These are phyloP conservation scores for Diaporthe citrichinensis DNA, from an alignment of 2,329 filamentous ascomycete genomes.

Conservation along the genomic window DNA sequence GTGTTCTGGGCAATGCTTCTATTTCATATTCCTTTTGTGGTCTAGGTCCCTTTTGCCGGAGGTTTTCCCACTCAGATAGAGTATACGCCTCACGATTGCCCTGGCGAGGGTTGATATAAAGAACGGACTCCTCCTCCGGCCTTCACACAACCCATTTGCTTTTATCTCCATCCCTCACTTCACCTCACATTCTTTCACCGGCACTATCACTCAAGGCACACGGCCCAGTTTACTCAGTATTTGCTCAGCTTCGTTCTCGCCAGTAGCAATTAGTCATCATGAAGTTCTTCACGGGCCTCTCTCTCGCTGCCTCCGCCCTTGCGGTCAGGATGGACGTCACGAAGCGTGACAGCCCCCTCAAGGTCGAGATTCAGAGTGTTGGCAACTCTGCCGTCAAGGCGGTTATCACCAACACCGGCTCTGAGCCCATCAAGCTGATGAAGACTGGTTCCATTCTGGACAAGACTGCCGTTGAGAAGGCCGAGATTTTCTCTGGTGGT, in stretches of 20 bases:
- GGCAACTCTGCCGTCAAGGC: slow-evolving; percentile 69
- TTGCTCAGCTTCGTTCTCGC: neutral
- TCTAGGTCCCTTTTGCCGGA: neutral
- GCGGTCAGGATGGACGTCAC: slow-evolving; percentile 43
- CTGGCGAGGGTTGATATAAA: neutral
- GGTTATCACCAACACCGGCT: slow-evolving; percentile 66
- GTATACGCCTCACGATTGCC: neutral
- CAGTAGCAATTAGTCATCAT: slow-evolving; percentile 48
- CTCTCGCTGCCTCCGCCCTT: slow-evolving; percentile 52
- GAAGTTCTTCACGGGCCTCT: slow-evolving; percentile 56
- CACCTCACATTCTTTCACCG: slow-evolving; percentile 8
- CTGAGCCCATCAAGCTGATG: slow-evolving; percentile 63
- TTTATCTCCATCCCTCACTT: neutral
- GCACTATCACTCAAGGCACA: neutral
- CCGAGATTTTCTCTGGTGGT: slow-evolving; percentile 63
- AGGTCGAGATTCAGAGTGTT: slow-evolving; percentile 61
- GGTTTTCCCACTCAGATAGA: neutral
- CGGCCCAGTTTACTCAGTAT: neutral
- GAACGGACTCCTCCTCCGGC: neutral
- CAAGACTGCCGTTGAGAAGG: slow-evolving; percentile 66
- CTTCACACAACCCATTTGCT: rapidly evolving
- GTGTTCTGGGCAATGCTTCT: slow-evolving; percentile 14
- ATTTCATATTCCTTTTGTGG: neutral
- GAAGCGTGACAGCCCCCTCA: slow-evolving; percentile 55
- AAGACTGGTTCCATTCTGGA: slow-evolving; percentile 69